phyloP scores from a whole-genome alignment of 1,284 basidiomycete genomes.

The Porogramme epimiltina region DNA sequence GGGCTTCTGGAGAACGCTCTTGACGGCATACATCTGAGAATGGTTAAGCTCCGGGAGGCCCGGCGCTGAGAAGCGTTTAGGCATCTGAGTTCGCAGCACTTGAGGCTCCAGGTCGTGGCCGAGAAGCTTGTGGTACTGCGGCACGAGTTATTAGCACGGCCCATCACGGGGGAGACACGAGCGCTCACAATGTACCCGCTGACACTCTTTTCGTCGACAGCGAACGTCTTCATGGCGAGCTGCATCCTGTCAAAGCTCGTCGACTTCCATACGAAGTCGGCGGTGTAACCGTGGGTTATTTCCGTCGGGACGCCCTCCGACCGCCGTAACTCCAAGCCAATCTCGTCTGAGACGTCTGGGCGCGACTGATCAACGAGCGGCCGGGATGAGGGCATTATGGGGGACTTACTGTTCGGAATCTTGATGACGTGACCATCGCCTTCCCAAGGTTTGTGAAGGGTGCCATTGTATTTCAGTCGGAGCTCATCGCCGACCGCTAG shows the following conservation, averaged over 20 bases:
- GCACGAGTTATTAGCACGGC: not conserved
- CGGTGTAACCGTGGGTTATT: constrained; percentile 92
- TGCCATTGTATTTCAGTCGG: constrained; percentile 87
- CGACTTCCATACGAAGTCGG: constrained; percentile 99
- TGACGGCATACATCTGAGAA: constrained; percentile 99
- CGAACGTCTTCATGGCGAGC: constrained; percentile 98
- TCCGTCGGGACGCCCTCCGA: constrained; percentile 96
- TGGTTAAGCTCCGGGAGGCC: constrained; percentile 98
- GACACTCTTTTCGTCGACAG: constrained; percentile 98
- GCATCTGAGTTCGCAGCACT: constrained; percentile 90
- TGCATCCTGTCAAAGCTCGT: constrained; percentile 99
- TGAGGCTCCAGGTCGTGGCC: constrained; percentile 96
- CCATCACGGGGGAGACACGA: not conserved
- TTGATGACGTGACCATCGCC: constrained; percentile 98
- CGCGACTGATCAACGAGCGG: constrained; percentile 21
- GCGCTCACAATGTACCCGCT: constrained; percentile 91
- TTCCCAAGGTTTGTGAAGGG: constrained; percentile 92
- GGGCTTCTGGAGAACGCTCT: constrained; percentile 98
- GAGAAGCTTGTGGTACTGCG: constrained; percentile 94
- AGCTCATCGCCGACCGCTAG: constrained; percentile 97
- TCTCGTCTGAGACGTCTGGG: constrained; percentile 95
- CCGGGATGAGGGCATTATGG: not conserved
- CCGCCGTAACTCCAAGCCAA: constrained; percentile 89
- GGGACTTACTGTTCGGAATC: constrained; percentile 91
- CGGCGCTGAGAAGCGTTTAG: constrained; percentile 95